phyloP scores from a whole-genome alignment of 108 stramenopile genomes.

The Nitzschia inconspicua region DNA sequence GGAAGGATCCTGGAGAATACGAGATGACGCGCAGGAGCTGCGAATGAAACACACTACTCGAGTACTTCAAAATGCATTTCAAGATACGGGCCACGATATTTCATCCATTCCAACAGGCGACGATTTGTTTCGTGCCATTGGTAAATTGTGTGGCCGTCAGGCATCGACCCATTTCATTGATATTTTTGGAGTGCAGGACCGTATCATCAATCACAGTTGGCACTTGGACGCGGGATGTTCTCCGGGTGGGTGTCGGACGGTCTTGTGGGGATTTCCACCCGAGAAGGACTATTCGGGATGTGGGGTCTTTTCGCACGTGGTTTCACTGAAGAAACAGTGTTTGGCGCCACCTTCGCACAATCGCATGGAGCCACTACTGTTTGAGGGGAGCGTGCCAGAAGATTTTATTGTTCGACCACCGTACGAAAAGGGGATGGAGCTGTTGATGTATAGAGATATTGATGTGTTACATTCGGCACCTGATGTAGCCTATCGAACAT shows the following conservation, averaged over 20 bases:
- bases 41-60: conserved; percentile 48
- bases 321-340: conserved; percentile 44
- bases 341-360: conserved; percentile 44
- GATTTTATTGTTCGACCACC: conserved; percentile 56
- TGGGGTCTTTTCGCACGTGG: conserved; percentile 73
- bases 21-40: background rate
- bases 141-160: conserved; percentile 50
- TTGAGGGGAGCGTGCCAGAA: conserved; percentile 44
- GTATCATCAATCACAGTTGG: conserved; percentile 64
- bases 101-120: conserved; percentile 39
- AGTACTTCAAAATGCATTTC: conserved; percentile 41
- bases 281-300: conserved; percentile 56
- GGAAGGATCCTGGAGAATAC: conserved; percentile 73
- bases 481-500: conserved; percentile 67
- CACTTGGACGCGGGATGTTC: conserved; percentile 65
- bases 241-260: conserved; percentile 44
- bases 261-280: conserved; percentile 69
- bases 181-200: conserved; percentile 62
- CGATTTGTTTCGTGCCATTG: conserved; percentile 59
- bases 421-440: conserved; percentile 51
- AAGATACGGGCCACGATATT: conserved; percentile 33
- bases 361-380: conserved; percentile 58
- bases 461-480: conserved; percentile 76
- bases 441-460: conserved; percentile 67
- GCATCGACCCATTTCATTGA: conserved; percentile 80